A percentile compares a stretch with the other conserved stretches of the same genome.
These are phyloP conservation scores for Podaxis rugospora DNA, from an alignment of 768 basidiomycete species.

Conservation along the genomic window DNA sequence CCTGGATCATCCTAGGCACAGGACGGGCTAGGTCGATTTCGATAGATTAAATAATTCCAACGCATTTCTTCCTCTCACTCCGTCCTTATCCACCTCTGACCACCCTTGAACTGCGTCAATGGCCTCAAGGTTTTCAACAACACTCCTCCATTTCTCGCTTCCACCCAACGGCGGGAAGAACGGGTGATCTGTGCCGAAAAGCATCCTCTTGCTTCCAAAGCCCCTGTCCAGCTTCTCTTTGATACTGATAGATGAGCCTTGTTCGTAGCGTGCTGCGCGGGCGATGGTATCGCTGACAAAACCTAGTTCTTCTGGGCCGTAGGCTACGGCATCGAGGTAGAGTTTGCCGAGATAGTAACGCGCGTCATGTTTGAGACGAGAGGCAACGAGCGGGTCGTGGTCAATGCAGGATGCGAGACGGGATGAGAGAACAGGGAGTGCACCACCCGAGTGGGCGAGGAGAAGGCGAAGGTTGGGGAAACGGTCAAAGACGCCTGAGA, in stretches of 20 bases:
- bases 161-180: conserved; percentile 81
- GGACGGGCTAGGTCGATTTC: neutral
- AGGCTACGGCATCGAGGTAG: conserved; percentile 85
- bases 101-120: conserved; percentile 66
- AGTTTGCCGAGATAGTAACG: conserved; percentile 79
- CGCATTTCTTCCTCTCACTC: conserved; percentile 72
- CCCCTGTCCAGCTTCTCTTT: conserved; percentile 24
- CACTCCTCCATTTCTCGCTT: conserved; percentile 77
- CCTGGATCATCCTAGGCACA: neutral
- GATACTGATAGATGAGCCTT: conserved; percentile 24
- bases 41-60: conserved; percentile 58
- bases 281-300: conserved; percentile 71
- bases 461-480: conserved; percentile 72
- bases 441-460: conserved; percentile 85
- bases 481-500: conserved; percentile 77
- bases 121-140: conserved; percentile 80
- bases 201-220: conserved; percentile 53
- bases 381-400: conserved; percentile 79
- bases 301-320: conserved; percentile 80
- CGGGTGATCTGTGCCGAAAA: conserved; percentile 88
- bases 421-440: conserved; percentile 79
- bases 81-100: conserved; percentile 51
- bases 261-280: conserved; percentile 48
- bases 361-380: conserved; percentile 74
- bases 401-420: conserved; percentile 80